Percentiles rank a stretch among this genome's conserved stretches.
Evolutionary conservation across 2,329 filamentous ascomycete species (phyloP).

Genomic region (Aquanectria penicillioides): DNA sequence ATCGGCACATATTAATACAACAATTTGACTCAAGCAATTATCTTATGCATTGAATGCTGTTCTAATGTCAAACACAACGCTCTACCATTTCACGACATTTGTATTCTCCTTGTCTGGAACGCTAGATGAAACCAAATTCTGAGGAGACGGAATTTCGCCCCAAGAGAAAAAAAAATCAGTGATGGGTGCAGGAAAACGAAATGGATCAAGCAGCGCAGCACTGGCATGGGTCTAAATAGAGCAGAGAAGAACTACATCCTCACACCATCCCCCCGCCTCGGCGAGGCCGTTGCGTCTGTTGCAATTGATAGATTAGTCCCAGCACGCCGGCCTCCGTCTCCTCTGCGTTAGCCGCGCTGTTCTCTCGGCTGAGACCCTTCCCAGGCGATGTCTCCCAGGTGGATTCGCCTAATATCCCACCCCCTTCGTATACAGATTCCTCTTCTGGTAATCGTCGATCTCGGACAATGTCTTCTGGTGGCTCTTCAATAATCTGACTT

Average conservation of each 20-base stretch:
- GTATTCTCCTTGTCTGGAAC: no score
- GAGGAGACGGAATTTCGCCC: no score
- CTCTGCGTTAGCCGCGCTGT: slow-evolving; percentile 57
- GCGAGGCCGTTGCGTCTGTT: slow-evolving; percentile 64
- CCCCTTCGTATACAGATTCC: slow-evolving; percentile 61
- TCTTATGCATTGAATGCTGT: no score
- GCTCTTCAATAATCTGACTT: slow-evolving; percentile 65
- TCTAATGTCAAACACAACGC: no score
- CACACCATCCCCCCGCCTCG: slow-evolving; percentile 52
- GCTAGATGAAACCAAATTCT: no score
- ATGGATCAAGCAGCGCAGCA: no score
- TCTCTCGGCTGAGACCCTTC: slow-evolving; percentile 61
- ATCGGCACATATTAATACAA: no score
- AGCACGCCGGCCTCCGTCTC: slow-evolving; percentile 65
- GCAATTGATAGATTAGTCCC: slow-evolving; percentile 67
- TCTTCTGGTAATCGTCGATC: slow-evolving; percentile 60
- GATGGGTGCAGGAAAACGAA: no score
- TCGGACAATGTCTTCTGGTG: slow-evolving; percentile 57
- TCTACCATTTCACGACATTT: no score
- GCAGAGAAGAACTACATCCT: neutral
- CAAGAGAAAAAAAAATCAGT: no score
- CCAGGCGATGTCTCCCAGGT: slow-evolving; percentile 68
- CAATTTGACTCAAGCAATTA: no score
- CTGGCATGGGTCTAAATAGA: no score
- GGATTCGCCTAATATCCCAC: slow-evolving; percentile 65